phyloP scores from a whole-genome alignment of 495 filamentous ascomycete genomes.

The Neurospora sp. region DNA sequence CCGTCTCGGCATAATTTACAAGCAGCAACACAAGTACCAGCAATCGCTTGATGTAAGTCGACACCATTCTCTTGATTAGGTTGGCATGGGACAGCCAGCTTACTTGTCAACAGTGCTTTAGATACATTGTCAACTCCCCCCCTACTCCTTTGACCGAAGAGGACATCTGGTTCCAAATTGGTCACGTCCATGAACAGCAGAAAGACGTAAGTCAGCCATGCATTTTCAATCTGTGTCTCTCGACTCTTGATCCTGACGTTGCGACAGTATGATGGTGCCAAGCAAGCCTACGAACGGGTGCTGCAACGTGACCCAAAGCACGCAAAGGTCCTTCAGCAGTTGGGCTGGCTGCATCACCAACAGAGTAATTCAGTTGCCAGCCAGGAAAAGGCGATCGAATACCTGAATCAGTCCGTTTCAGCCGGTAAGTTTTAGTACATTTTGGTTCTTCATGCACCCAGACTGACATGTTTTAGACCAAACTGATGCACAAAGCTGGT shows the following conservation, averaged over 20 bases:
- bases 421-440: slow-evolving; percentile 55
- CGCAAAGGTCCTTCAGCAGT: slow-evolving; percentile 95
- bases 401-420: slow-evolving; percentile 90
- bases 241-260: slow-evolving; percentile 19
- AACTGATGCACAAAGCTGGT: slow-evolving; percentile 96
- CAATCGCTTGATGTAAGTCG: slow-evolving; percentile 76
- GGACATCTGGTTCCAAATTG: slow-evolving; percentile 99
- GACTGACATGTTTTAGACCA: slow-evolving; percentile 52
- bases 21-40: slow-evolving; percentile 90
- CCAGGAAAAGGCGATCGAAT: slow-evolving; percentile 94
- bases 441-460: slow-evolving; percentile 1
- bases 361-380: slow-evolving; percentile 80
- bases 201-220: slow-evolving; percentile 69
- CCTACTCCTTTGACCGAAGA: slow-evolving; percentile 91
- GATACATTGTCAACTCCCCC: slow-evolving; percentile 91
- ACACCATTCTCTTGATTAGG: neutral
- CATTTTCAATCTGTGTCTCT: neutral
- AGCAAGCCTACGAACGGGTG: slow-evolving; percentile 83
- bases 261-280: slow-evolving; percentile 78
- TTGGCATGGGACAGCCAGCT: slow-evolving; percentile 15
- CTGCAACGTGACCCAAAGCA: slow-evolving; percentile 93
- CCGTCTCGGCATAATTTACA: slow-evolving; percentile 96
- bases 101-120: slow-evolving; percentile 65
- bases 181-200: slow-evolving; percentile 96
- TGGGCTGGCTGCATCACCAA: slow-evolving; percentile 96